Percentiles rank a stretch among this genome's conserved stretches.
These are phyloP conservation scores for Rhexocercosporidium sp. DNA, from an alignment of 2,329 filamentous ascomycete genomes.

Conservation along the genomic window DNA sequence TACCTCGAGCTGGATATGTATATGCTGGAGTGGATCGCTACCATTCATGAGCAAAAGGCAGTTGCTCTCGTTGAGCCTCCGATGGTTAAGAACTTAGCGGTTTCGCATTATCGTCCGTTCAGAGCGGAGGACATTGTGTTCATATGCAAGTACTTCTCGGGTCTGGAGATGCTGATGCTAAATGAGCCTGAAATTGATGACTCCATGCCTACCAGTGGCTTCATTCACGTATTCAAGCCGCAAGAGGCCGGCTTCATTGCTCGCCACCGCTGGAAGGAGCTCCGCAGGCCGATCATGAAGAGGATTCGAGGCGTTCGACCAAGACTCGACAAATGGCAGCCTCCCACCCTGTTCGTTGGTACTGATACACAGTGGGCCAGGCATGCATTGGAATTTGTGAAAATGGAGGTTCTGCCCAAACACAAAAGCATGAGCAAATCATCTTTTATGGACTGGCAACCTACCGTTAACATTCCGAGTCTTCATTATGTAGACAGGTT, in stretches of 20 bases:
- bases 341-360: slow-evolving; percentile 5
- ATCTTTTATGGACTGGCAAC: slow-evolving; percentile 5
- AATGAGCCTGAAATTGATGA: not conserved
- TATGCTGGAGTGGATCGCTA: not conserved
- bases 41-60: not conserved
- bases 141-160: slow-evolving; percentile 5
- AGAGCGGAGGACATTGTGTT: not conserved
- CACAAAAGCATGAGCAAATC: not conserved
- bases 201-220: not conserved
- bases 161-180: not conserved
- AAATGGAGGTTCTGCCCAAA: not conserved
- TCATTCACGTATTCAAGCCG: not conserved
- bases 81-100: not conserved
- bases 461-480: not conserved
- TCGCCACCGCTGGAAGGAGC: not conserved
- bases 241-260: not conserved
- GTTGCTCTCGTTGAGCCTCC: not conserved
- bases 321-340: slow-evolving; percentile 4
- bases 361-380: slow-evolving; percentile 3
- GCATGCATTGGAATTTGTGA: not conserved
- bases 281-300: not conserved
- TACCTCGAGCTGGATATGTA: slow-evolving; percentile 3
- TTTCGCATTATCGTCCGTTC: not conserved
- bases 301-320: not conserved
- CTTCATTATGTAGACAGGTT: not conserved